These are phyloP conservation scores for Hura crepitans DNA, from an alignment of 441 rosid species.

Conservation along the genomic window DNA sequence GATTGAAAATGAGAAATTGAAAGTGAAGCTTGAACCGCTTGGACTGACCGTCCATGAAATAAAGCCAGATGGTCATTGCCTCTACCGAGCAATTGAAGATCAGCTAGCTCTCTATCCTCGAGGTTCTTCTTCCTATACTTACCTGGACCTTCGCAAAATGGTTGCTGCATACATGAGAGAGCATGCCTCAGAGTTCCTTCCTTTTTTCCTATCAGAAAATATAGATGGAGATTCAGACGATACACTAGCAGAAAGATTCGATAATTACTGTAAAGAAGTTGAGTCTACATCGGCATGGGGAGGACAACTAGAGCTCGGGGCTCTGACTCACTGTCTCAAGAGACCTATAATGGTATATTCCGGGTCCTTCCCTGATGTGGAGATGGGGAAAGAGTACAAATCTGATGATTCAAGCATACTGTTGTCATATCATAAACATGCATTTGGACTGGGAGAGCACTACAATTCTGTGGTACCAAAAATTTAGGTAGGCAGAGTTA, in stretches of 20 bases:
- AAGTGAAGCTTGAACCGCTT: slow-evolving; percentile 64
- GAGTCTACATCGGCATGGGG: slow-evolving; percentile 94
- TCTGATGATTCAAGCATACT: slow-evolving; percentile 36
- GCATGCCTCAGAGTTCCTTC: slow-evolving; percentile 53
- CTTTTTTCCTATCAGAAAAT: slow-evolving; percentile 62
- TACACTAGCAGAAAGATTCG: slow-evolving; percentile 56
- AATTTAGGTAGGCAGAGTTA: slow-evolving; percentile 17
- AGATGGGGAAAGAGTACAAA: slow-evolving; percentile 86
- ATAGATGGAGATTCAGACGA: slow-evolving; percentile 28
- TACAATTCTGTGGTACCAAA: slow-evolving; percentile 58
- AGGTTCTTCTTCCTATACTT: slow-evolving; percentile 60
- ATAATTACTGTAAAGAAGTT: slow-evolving; percentile 71
- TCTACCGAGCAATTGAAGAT: slow-evolving; percentile 82
- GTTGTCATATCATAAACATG: slow-evolving; percentile 74
- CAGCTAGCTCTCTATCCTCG: slow-evolving; percentile 59
- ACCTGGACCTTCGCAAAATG: slow-evolving; percentile 67
- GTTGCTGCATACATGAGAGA: slow-evolving; percentile 79
- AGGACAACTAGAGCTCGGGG: slow-evolving; percentile 79
- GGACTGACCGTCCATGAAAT: slow-evolving; percentile 64
- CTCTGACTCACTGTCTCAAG: slow-evolving; percentile 67
- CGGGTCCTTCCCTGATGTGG: slow-evolving; percentile 87
- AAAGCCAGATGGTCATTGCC: slow-evolving; percentile 90
- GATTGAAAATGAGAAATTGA: slow-evolving; percentile 62
- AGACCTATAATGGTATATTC: slow-evolving; percentile 68
- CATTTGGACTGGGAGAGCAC: slow-evolving; percentile 88